Evolutionary conservation across 2,329 filamentous ascomycete species (phyloP), one percentile per base, ranked within the genome.

Genomic region (Fusarium verrucosum): DNA sequence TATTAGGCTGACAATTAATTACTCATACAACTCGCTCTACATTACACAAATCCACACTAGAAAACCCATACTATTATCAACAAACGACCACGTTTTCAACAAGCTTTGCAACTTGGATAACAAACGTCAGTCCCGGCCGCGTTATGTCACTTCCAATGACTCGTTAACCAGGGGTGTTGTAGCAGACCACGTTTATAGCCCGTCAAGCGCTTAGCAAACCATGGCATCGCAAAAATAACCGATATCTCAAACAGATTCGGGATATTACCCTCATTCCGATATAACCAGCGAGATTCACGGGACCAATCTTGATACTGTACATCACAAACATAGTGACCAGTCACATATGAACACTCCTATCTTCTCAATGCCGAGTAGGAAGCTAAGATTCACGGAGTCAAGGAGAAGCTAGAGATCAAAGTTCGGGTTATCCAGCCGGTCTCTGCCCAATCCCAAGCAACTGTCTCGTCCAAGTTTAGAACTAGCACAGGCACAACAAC

Each of bases 341-440:
- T 55, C 33, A 47, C 22, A 38, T 16, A 32, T 37, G 22, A 46
- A 43, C 25, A 28, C n/a, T 30, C 38, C 47, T 42, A 30, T 49
- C 38, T 63, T 63, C 44, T 25, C 53, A 56, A 53, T 57, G 55
- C 46, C 51, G 32, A 43, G 42, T 46, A 52, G 50, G 43, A 61
- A 68, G 44, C 55, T 50, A 61, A 68, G 44, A 58, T 50, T 56
- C 57, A 62, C 40, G 43, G 30, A 49, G 36, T 44, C 41, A 33
- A 58, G 25, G 30, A 52, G 58, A 57, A 56, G 65, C 69, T 68
- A 68, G 52, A 60, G 63, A 64, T 64, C 63, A 66, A 64, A 47
- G 63, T 66, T 64, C 56, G 46, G 54, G 25, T n/a, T 40, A 45
- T 25, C 23, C 20, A 43, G 42, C 22, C 26, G 46, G 36, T 54